Base-by-base conservation (phyloP, 495 filamentous ascomycete species). In the Lichenothelia convexa region DNA sequence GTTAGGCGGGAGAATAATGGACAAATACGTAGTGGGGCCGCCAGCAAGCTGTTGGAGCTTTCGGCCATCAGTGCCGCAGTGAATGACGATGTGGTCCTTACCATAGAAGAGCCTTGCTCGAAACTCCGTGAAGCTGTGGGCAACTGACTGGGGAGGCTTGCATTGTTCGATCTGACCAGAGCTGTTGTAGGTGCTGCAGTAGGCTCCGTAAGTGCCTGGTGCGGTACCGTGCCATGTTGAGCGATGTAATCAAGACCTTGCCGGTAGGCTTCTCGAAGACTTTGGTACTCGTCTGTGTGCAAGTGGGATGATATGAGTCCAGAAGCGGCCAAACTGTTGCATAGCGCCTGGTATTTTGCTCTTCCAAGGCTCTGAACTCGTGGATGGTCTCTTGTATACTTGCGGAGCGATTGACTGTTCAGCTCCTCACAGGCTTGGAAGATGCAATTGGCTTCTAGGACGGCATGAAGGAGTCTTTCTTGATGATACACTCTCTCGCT, bases 361-460 rank as follows among this genome's bases (percentile, higher is more conserved):
- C 17, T 18, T 6, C 40, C 46, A 23, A 40, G 38, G 7, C 21
- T 34, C 36, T 45, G 36, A 3, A 52, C 49, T 23, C 49, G 46
- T 32, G 49, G 49, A 36, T 44, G 36, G 15, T 34, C 26, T 13
- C 13, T 34, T 11, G 32, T 35, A 18, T 40, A 40, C 7, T n/a
- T 8, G 11, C 9, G 9, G 9, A 9, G 9, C 24, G 2, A 29
- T 29, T 29, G 24, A 29, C 38, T 21, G 11, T 2, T 19, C 15
- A 13, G 12, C 18, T 36, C 33, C 16, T 44, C 38, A 5, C 39
- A 39, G 16, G 46, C 46, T n/a, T 52, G 46, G 13, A 18, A 20
- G 2, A 44, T 23, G 15, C 39, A 42, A 22, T 52, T 52, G 13
- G 46, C 45, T 29, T 52, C 49, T 7, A 52, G 44, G 18, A 52